A percentile compares a stretch with the other conserved stretches of the same genome.
Evolutionary conservation across 2,329 filamentous ascomycete species (phyloP).

Genomic region (Talaromyces islandicus): DNA sequence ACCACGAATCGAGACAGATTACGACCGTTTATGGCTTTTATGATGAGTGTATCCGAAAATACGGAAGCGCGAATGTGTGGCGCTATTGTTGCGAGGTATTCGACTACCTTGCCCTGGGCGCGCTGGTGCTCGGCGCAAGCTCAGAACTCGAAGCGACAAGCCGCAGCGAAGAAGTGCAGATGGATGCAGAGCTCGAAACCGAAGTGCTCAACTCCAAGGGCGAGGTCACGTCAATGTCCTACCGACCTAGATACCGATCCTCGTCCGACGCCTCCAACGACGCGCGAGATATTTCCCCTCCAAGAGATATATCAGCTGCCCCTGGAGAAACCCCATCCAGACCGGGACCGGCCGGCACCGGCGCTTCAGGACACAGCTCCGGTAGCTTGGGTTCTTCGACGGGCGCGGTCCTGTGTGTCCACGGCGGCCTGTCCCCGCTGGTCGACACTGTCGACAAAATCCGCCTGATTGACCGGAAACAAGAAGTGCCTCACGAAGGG

Average conservation of each 20-base stretch:
- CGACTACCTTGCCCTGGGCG: slow-evolving; percentile 88
- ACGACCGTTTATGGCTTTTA: slow-evolving; percentile 98
- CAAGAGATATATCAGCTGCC: slow-evolving; percentile 38
- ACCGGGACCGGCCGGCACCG: slow-evolving; percentile 71
- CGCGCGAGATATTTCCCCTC: slow-evolving; percentile 32
- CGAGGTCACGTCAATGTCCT: slow-evolving; percentile 60
- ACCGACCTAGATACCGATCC: slow-evolving; percentile 26
- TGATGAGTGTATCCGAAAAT: slow-evolving; percentile 93
- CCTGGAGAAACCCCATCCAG: slow-evolving; percentile 42
- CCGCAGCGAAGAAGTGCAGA: slow-evolving; percentile 43
- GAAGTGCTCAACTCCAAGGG: slow-evolving; percentile 85
- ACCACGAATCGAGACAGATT: slow-evolving; percentile 94
- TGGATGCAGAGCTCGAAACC: slow-evolving; percentile 76
- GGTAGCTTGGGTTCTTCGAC: slow-evolving; percentile 46
- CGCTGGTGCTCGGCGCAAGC: slow-evolving; percentile 80
- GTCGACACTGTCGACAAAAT: slow-evolving; percentile 96
- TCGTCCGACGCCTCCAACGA: slow-evolving; percentile 30
- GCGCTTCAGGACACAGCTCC: slow-evolving; percentile 64
- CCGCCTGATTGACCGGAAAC: slow-evolving; percentile 86
- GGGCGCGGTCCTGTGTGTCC: slow-evolving; percentile 88
- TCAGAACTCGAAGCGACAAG: slow-evolving; percentile 57
- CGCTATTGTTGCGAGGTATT: slow-evolving; percentile 96
- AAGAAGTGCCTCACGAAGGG: slow-evolving; percentile 96
- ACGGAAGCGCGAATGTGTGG: slow-evolving; percentile 95
- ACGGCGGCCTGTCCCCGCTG: slow-evolving; percentile 84